These are phyloP conservation scores for Neonectria faginata DNA, from an alignment of 2,329 filamentous ascomycete species.

Conservation along the genomic window DNA sequence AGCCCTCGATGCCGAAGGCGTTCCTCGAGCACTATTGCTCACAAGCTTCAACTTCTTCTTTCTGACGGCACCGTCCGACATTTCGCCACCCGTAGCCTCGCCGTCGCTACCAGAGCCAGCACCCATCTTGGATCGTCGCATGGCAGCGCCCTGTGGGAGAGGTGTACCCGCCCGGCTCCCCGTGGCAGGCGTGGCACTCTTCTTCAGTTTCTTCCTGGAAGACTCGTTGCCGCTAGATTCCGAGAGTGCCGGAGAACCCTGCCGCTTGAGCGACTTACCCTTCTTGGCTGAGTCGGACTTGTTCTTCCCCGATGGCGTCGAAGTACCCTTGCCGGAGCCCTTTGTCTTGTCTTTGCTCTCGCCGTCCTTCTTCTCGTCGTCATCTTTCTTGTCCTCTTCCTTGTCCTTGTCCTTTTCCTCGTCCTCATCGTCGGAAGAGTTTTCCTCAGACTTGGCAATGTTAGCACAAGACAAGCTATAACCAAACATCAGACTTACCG, in stretches of 20 bases:
- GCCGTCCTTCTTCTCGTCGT: constrained; percentile 67
- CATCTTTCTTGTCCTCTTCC: constrained; percentile 68
- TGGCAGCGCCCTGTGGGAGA: constrained; percentile 55
- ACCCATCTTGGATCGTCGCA: constrained; percentile 57
- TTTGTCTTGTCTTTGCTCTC: constrained; percentile 66
- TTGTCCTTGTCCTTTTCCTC: constrained; percentile 58
- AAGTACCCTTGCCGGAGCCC: constrained; percentile 72
- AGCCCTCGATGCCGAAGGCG: constrained; percentile 70
- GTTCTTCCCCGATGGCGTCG: constrained; percentile 63
- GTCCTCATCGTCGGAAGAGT: constrained; percentile 53
- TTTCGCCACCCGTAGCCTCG: constrained; percentile 76
- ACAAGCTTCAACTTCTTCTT: constrained; percentile 69
- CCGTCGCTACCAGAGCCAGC: constrained; percentile 77
- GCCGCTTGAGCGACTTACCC: constrained; percentile 78
- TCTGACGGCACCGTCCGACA: constrained; percentile 67
- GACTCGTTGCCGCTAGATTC: constrained; percentile 95
- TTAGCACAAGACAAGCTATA: constrained; percentile 35
- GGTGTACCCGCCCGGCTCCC: constrained; percentile 69
- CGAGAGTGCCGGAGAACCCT: constrained; percentile 87
- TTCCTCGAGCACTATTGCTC: constrained; percentile 59
- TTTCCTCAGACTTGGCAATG: constrained; percentile 60
- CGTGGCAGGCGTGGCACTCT: constrained; percentile 62
- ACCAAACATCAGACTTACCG: constrained; percentile 43
- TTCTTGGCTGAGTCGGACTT: constrained; percentile 60
- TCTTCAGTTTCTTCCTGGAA: constrained; percentile 81